These are phyloP conservation scores for Rosa persica DNA, from an alignment of 306 rosid species.

Conservation along the genomic window DNA sequence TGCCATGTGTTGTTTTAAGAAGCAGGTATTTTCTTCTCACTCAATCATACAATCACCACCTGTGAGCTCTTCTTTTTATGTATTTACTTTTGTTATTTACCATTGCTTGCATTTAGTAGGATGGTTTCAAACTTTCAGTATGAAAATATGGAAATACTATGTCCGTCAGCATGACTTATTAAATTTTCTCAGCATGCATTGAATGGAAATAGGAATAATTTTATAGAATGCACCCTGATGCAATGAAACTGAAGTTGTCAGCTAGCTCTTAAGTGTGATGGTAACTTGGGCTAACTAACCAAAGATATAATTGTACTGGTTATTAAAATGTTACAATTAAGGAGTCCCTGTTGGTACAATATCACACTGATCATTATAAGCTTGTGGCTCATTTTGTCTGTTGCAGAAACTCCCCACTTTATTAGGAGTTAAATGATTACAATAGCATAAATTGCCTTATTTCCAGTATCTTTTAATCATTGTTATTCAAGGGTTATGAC, in stretches of 20 bases:
- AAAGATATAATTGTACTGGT: no score
- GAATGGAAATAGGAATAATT: not conserved
- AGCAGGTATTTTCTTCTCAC: conserved; percentile 62
- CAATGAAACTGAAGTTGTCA: not conserved
- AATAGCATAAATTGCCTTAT: no score
- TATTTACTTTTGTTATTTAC: not conserved
- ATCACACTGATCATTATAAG: no score
- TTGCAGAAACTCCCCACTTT: no score
- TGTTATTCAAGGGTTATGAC: no score
- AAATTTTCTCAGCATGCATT: not conserved
- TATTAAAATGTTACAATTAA: no score
- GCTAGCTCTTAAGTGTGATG: not conserved
- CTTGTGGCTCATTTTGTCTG: no score
- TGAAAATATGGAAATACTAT: not conserved
- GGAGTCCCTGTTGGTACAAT: no score
- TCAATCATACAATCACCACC: not conserved
- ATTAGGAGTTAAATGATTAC: no score
- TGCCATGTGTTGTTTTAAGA: conserved; percentile 80
- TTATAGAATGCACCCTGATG: not conserved
- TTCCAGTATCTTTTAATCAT: no score
- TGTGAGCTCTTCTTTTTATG: not conserved
- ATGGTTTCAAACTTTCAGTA: not conserved
- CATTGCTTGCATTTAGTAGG: not conserved
- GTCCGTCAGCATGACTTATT: not conserved
- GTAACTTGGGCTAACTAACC: no score